phyloP scores from a whole-genome alignment of 2,329 filamentous ascomycete species.

The Curvularia verruculosa region DNA sequence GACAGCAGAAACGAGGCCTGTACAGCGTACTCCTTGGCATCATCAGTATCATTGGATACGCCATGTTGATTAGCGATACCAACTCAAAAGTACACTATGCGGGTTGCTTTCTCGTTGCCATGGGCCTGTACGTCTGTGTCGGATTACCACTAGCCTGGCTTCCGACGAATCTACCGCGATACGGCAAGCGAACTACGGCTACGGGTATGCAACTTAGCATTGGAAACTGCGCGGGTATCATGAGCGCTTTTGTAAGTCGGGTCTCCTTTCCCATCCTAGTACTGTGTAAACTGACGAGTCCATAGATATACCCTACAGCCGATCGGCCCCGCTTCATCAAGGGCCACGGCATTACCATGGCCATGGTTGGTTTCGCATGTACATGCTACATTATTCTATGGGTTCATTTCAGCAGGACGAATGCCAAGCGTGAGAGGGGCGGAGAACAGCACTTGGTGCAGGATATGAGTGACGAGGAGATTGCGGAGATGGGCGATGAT shows the following conservation, averaged over 20 bases:
- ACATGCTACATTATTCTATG: constrained; percentile 49
- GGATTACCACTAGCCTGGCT: constrained; percentile 64
- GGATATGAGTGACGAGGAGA: constrained; percentile 52
- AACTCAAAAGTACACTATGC: constrained; percentile 72
- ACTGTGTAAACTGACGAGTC: constrained; percentile 18
- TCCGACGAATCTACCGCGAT: constrained; percentile 72
- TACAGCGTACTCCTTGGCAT: constrained; percentile 68
- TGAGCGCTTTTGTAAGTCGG: constrained; percentile 71
- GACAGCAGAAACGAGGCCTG: constrained; percentile 67
- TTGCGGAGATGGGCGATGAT: constrained; percentile 54
- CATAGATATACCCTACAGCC: constrained; percentile 53
- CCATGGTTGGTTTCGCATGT: constrained; percentile 54
- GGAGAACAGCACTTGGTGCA: constrained; percentile 50
- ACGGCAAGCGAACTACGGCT: constrained; percentile 76
- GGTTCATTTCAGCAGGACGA: constrained; percentile 47
- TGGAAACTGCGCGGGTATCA: constrained; percentile 73
- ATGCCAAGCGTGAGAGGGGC: constrained; percentile 48
- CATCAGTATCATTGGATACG: constrained; percentile 72
- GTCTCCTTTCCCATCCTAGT: neutral
- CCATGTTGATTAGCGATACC: constrained; percentile 66
- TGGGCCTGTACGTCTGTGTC: constrained; percentile 69
- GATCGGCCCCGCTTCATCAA: constrained; percentile 56
- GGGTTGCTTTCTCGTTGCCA: constrained; percentile 76
- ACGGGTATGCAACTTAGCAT: constrained; percentile 73
- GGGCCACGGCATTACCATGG: constrained; percentile 61